phyloP scores from a whole-genome alignment of 1,139 yeast genomes.

The Saccharomycopsis crataegensis region DNA sequence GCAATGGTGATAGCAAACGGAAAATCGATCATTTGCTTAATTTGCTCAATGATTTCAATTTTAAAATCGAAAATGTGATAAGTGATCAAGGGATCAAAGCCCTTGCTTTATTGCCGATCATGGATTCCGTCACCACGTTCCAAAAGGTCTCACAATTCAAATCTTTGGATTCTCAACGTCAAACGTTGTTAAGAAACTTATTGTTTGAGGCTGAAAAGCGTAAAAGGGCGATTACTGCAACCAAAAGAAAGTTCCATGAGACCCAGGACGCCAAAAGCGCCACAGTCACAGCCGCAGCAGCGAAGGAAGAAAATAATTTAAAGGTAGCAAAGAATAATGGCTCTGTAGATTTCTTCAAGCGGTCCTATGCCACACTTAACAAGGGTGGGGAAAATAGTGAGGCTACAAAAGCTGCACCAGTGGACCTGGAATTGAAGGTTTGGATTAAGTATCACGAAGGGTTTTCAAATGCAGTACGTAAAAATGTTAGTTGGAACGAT shows the following conservation, averaged over 20 bases:
- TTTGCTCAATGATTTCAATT: constrained; percentile 28
- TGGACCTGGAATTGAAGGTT: constrained; percentile 35
- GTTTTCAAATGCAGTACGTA: constrained; percentile 87
- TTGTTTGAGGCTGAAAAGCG: constrained; percentile 37
- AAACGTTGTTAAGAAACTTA: constrained; percentile 27
- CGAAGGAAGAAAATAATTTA: constrained; percentile 27
- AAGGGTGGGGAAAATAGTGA: constrained; percentile 18
- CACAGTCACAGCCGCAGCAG: no score
- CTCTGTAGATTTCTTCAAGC: constrained; percentile 32
- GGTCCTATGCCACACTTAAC: constrained; percentile 27
- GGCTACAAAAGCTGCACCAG: background rate
- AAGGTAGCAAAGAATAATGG: constrained; percentile 21
- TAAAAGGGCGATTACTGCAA: constrained; percentile 21
- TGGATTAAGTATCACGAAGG: constrained; percentile 96
- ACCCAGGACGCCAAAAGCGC: background rate
- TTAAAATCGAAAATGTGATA: constrained; percentile 23
- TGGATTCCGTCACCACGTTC: constrained; percentile 21
- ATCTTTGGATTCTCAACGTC: constrained; percentile 28
- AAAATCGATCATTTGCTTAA: constrained; percentile 25
- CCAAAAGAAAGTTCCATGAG: constrained; percentile 28
- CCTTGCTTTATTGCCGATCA: constrained; percentile 7
- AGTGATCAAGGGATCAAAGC: constrained; percentile 4
- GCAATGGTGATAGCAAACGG: background rate
- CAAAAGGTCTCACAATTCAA: constrained; percentile 19
- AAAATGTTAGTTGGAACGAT: constrained; percentile 73